phyloP scores from a whole-genome alignment of 345 rosid species.

The Excoecaria agallocha region DNA sequence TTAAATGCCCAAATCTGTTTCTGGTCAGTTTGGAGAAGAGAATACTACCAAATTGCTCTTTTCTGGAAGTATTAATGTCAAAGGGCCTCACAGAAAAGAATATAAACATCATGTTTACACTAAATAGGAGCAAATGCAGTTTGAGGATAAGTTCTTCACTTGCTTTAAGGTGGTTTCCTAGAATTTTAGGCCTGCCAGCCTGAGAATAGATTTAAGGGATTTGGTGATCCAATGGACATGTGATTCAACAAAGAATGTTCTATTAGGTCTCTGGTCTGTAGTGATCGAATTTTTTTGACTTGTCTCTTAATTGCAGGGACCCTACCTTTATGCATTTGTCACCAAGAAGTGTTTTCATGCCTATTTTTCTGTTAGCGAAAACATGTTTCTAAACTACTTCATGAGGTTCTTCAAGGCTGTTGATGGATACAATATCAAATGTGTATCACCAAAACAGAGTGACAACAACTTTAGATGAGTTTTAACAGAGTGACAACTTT shows the following conservation, averaged over 20 bases:
- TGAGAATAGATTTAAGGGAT: background rate
- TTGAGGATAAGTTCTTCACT: constrained; percentile 18
- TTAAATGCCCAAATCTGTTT: constrained; percentile 29
- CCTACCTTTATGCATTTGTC: too few species aligned
- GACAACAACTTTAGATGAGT: too few species aligned
- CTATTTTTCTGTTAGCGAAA: too few species aligned
- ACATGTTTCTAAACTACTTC: too few species aligned
- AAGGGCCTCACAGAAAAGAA: constrained; percentile 18
- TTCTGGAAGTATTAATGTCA: constrained; percentile 21
- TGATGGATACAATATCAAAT: too few species aligned
- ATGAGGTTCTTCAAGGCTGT: too few species aligned
- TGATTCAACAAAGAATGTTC: background rate
- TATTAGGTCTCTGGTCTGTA: too few species aligned
- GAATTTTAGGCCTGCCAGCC: constrained; percentile 24
- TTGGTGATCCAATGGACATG: background rate
- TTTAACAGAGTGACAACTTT: too few species aligned
- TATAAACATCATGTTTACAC: background rate
- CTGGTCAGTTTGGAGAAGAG: constrained; percentile 26
- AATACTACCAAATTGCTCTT: constrained; percentile 27
- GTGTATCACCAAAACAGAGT: too few species aligned
- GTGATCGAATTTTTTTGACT: too few species aligned
- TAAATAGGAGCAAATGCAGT: background rate
- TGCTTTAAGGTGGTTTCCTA: constrained; percentile 13
- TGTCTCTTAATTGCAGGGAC: too few species aligned
- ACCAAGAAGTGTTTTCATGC: too few species aligned